phyloP scores from a whole-genome alignment of 2,329 filamentous ascomycete species.

The Fusarium verticillioides region DNA sequence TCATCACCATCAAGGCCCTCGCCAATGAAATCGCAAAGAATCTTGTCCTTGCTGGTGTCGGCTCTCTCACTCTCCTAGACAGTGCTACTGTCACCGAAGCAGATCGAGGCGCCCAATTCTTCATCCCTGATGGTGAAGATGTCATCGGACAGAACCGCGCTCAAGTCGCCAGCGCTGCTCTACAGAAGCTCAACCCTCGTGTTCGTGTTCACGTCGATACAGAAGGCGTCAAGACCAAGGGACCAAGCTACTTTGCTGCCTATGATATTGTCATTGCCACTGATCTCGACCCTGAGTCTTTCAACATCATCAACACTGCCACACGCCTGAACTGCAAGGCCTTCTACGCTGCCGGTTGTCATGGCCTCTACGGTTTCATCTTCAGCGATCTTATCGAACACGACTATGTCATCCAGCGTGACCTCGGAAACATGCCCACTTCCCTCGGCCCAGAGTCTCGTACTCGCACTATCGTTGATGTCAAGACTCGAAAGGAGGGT shows the following conservation, averaged over 20 bases:
- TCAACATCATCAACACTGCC: constrained; percentile 85
- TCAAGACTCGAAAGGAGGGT: constrained; percentile 76
- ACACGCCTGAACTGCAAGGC: constrained; percentile 81
- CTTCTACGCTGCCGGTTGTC: constrained; percentile 88
- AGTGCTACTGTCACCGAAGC: constrained; percentile 78
- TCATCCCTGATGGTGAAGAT: constrained; percentile 73
- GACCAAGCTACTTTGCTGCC: constrained; percentile 76
- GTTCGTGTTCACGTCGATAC: constrained; percentile 80
- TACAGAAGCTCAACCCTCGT: constrained; percentile 89
- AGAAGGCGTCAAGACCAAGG: constrained; percentile 73
- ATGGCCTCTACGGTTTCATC: constrained; percentile 94
- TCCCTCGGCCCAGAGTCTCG: constrained; percentile 73
- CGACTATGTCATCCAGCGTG: constrained; percentile 87
- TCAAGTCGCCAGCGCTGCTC: constrained; percentile 78
- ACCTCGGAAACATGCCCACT: constrained; percentile 79
- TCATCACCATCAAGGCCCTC: constrained; percentile 87
- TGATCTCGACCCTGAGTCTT: constrained; percentile 79
- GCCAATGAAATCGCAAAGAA: constrained; percentile 98
- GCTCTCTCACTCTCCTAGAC: constrained; percentile 89
- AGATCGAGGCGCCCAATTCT: constrained; percentile 86
- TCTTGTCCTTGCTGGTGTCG: constrained; percentile 91
- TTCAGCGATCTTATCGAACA: constrained; percentile 94
- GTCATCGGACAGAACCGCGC: constrained; percentile 86
- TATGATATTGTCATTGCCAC: constrained; percentile 93
- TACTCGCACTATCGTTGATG: constrained; percentile 79